phyloP scores from a whole-genome alignment of 257 asterid species.

The Solanum megistacrolobum region DNA sequence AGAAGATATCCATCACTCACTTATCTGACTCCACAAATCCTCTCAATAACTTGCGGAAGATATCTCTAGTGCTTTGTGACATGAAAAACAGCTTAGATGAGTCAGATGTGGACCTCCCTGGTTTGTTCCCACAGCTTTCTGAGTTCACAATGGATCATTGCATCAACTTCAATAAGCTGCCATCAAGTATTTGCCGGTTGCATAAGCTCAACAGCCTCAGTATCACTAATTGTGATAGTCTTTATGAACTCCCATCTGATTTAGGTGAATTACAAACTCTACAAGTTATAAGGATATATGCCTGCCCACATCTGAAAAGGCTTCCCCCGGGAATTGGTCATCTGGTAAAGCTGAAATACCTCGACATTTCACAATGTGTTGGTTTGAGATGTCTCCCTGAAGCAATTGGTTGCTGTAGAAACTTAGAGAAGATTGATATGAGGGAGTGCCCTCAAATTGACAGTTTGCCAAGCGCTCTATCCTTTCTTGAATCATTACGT shows the following conservation, averaged over 20 bases:
- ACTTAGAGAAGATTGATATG: conserved; percentile 83
- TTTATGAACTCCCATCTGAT: conserved; percentile 52
- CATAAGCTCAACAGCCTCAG: conserved; percentile 51
- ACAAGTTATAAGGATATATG: conserved; percentile 51
- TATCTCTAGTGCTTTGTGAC: conserved; percentile 67
- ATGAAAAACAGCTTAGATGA: conserved; percentile 36
- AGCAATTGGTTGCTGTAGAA: conserved; percentile 51
- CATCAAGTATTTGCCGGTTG: conserved; percentile 56
- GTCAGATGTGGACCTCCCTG: conserved; percentile 35
- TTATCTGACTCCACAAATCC: conserved; percentile 56
- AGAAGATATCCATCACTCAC: conserved; percentile 50
- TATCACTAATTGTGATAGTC: conserved; percentile 74
- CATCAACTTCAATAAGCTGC: conserved; percentile 57
- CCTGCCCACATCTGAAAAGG: conserved; percentile 60
- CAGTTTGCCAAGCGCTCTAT: conserved; percentile 47
- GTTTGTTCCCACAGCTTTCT: conserved; percentile 64
- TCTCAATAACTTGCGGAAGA: conserved; percentile 41
- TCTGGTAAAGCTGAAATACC: conserved; percentile 41
- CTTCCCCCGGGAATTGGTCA: conserved; percentile 47
- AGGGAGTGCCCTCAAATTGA: conserved; percentile 60
- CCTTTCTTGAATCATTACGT: conserved; percentile 21
- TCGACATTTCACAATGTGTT: conserved; percentile 71
- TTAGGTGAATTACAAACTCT: conserved; percentile 39
- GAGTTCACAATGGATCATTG: conserved; percentile 89
- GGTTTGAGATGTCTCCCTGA: conserved; percentile 61